A percentile compares a stretch with the other conserved stretches of the same genome.
Conservation (phyloP, 108 stramenopile genomes). For the Schizochytrium sp. region DNA sequence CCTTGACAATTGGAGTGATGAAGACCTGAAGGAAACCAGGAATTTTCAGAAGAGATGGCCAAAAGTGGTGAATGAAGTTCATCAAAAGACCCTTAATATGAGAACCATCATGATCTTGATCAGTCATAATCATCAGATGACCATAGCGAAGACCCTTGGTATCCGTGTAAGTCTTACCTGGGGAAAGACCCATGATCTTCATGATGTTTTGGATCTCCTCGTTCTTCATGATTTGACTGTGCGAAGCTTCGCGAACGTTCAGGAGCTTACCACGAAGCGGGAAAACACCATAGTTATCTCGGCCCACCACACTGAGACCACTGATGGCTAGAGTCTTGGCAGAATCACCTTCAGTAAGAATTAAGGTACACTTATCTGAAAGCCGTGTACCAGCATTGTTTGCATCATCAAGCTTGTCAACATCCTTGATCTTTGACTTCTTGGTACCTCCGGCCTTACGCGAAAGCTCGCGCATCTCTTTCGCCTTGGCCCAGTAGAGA, state of each 20-base stretch:
- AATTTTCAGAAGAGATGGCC: slow-evolving; percentile 93
- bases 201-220: slow-evolving; percentile 95
- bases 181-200: slow-evolving; percentile 96
- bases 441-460: slow-evolving; percentile 89
- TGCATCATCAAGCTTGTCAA: slow-evolving; percentile 96
- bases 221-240: slow-evolving; percentile 88
- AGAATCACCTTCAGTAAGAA: slow-evolving; percentile 98
- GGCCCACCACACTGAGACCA: slow-evolving; percentile 94
- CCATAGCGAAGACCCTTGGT: slow-evolving; percentile 90
- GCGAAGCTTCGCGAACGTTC: slow-evolving; percentile 92
- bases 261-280: slow-evolving; percentile 97
- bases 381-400: slow-evolving; percentile 92
- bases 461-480: slow-evolving; percentile 88
- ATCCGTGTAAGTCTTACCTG: slow-evolving; percentile 84
- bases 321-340: slow-evolving; percentile 96
- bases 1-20: slow-evolving; percentile 99
- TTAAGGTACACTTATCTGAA: slow-evolving; percentile 94
- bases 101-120: slow-evolving; percentile 99
- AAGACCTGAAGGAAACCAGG: slow-evolving; percentile 97
- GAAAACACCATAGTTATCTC: slow-evolving; percentile 95
- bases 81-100: slow-evolving; percentile 99
- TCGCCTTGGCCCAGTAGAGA: slow-evolving; percentile 87
- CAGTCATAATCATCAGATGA: slow-evolving; percentile 99
- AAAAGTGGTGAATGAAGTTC: slow-evolving; percentile 97
- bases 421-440: slow-evolving; percentile 92